These are phyloP conservation scores for Colletotrichum sansevieriae DNA, from an alignment of 2,329 filamentous ascomycete genomes.

Conservation along the genomic window DNA sequence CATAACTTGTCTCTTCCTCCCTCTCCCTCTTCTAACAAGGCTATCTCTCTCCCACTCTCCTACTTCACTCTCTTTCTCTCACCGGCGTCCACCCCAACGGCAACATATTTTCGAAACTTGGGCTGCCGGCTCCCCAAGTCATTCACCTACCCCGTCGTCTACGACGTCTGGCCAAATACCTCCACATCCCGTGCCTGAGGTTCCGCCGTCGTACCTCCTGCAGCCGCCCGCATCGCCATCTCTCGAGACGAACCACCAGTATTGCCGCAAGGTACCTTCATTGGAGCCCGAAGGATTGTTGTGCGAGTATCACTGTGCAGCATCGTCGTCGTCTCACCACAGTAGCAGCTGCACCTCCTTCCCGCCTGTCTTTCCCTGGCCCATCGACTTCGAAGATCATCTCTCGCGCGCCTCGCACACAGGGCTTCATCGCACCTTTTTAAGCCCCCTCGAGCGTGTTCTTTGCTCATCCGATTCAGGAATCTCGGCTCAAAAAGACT, in stretches of 20 bases:
- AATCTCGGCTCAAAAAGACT: neutral
- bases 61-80: slow-evolving; percentile 2
- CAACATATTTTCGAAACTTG: slow-evolving; percentile 1
- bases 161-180: slow-evolving; percentile 31
- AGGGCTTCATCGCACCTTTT: slow-evolving; percentile 4
- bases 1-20: slow-evolving; percentile 41
- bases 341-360: slow-evolving; percentile 46
- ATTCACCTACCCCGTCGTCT: neutral
- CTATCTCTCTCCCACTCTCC: slow-evolving; percentile 30
- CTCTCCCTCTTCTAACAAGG: slow-evolving; percentile 29
- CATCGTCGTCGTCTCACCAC: slow-evolving; percentile 61
- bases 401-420: slow-evolving; percentile 13
- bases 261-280: slow-evolving; percentile 64
- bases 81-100: neutral
- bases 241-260: slow-evolving; percentile 57
- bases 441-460: slow-evolving; percentile 22
- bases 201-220: slow-evolving; percentile 54
- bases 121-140: slow-evolving; percentile 18
- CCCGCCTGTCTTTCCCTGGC: slow-evolving; percentile 49
- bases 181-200: slow-evolving; percentile 49
- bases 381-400: neutral
- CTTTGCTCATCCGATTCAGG: neutral
- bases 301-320: slow-evolving; percentile 64
- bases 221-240: slow-evolving; percentile 59
- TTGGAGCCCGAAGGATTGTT: slow-evolving; percentile 59